Base-by-base conservation (phyloP, 805 yeast genomes). In the Hanseniaspora singularis region DNA sequence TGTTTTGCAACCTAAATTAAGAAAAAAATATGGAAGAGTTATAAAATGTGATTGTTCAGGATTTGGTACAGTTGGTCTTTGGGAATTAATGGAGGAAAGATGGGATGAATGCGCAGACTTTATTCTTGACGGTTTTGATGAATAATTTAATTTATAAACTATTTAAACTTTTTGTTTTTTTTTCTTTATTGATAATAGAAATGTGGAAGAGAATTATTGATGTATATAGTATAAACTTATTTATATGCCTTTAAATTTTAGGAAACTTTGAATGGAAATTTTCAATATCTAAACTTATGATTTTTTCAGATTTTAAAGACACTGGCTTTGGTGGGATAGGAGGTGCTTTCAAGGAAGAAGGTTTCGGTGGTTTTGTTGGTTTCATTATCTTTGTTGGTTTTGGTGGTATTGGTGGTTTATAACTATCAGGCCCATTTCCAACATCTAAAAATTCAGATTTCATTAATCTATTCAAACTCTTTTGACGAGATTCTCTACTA, bases 21-120 rank as follows among this genome's bases (percentile, higher is more conserved):
- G 97, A 59, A 78, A 84, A 62, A 89, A 87, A 62, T 86, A 79
- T 57, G 98, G 98, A 19, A 73, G 96, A 50, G 95, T 92, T 2
- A 63, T 88, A 44, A 76, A 79, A 54, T 74, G 92, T 5, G 77
- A 44, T 22, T 36, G 28, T 4, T 44, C 48, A 14, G 48, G 48
- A 8, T n/a, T 37, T 7, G 48, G 77, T 37, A 53, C 70, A 22
- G 89, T 81, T 54, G 87, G 89, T 1, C 58, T 88, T 50, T 80
- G 77, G 64, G 82, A 81, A 51, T 75, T 85, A 12, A 72, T 86
- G 45, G 79, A 77, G 51, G 96, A 85, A 59, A 69, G 87, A 58
- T 83, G 84, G 53, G 86, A 81, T 26, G 96, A 87, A 57, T 83
- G 88, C 1, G 72, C 82, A 15, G 95, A 85, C 57, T 88, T 86